A percentile compares a stretch with the other conserved stretches of the same genome.
These are phyloP conservation scores for Didymella glomerata DNA, from an alignment of 2,329 filamentous ascomycete genomes.

Conservation along the genomic window DNA sequence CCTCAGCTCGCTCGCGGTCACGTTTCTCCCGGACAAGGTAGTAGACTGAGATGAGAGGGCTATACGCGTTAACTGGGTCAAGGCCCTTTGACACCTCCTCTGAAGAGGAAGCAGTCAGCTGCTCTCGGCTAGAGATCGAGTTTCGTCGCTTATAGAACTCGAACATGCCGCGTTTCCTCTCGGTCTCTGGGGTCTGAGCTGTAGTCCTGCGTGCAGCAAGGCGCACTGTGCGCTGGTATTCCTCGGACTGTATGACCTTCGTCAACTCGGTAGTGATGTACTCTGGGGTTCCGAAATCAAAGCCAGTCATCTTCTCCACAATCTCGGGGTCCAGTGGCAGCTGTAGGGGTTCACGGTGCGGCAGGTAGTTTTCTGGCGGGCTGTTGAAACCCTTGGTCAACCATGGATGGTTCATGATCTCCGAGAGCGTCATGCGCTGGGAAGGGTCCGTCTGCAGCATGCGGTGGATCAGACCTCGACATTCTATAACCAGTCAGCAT, in stretches of 20 bases:
- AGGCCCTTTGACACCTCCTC: conserved; percentile 83
- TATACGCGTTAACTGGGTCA: conserved; percentile 93
- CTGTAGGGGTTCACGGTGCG: conserved; percentile 81
- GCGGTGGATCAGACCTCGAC: conserved; percentile 87
- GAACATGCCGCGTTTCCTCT: conserved; percentile 91
- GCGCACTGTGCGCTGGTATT: conserved; percentile 87
- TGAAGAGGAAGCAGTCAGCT: conserved; percentile 80
- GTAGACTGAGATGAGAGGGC: conserved; percentile 91
- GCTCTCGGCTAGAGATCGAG: conserved; percentile 88
- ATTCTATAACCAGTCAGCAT: conserved; percentile 67
- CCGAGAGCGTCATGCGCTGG: conserved; percentile 83
- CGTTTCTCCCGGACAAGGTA: conserved; percentile 96
- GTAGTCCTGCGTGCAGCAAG: conserved; percentile 72
- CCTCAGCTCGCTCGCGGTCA: conserved; percentile 73
- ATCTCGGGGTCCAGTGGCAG: conserved; percentile 84
- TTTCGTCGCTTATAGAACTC: conserved; percentile 97
- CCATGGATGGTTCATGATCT: conserved; percentile 96
- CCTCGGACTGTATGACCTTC: conserved; percentile 88
- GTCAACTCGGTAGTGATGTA: conserved; percentile 82
- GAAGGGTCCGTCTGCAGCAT: conserved; percentile 96
- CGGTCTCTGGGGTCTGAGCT: conserved; percentile 63
- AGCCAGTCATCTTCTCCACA: conserved; percentile 93
- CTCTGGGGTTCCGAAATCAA: conserved; percentile 92
- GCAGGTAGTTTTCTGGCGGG: conserved; percentile 88
- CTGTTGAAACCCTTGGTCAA: conserved; percentile 89